These are phyloP conservation scores for Chaetomium fimeti DNA, from an alignment of 495 filamentous ascomycete genomes.

Conservation along the genomic window DNA sequence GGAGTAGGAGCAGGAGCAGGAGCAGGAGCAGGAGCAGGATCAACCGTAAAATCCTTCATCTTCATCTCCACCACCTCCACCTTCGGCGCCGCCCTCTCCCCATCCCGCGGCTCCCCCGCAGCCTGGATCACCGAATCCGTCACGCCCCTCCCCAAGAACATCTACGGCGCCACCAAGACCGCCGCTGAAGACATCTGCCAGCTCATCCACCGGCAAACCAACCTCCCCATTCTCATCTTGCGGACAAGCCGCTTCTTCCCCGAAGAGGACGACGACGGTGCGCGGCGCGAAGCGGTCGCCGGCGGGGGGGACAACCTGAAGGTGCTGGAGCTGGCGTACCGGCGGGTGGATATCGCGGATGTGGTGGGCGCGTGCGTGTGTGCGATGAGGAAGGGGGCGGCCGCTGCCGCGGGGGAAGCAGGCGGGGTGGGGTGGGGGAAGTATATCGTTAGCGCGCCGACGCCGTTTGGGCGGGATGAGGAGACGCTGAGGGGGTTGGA, in stretches of 20 bases:
- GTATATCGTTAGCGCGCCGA: slow-evolving; percentile 32
- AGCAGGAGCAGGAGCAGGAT: neutral
- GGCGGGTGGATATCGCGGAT: slow-evolving; percentile 33
- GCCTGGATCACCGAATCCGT: slow-evolving; percentile 34
- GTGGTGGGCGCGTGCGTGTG: slow-evolving; percentile 32
- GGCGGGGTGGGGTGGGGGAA: slow-evolving; percentile 18
- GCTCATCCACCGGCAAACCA: slow-evolving; percentile 19
- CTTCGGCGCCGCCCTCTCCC: slow-evolving; percentile 32
- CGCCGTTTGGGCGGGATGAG: slow-evolving; percentile 23
- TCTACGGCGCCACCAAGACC: slow-evolving; percentile 36
- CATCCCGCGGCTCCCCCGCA: slow-evolving; percentile 21
- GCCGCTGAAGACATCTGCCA: slow-evolving; percentile 34
- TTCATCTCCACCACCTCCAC: slow-evolving; percentile 36
- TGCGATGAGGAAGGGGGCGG: slow-evolving; percentile 21
- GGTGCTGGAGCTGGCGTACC: slow-evolving; percentile 35
- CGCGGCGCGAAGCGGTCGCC: slow-evolving; percentile 6
- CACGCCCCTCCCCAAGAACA: slow-evolving; percentile 30
- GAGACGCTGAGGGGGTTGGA: slow-evolving; percentile 17
- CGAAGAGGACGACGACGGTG: slow-evolving; percentile 35
- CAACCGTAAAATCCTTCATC: slow-evolving; percentile 28
- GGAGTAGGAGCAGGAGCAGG: too few species aligned
- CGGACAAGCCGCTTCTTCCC: slow-evolving; percentile 37
- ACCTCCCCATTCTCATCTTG: slow-evolving; percentile 26
- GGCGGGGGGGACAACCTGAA: slow-evolving; percentile 33
- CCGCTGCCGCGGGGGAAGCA: neutral